phyloP scores from a whole-genome alignment of 257 asterid genomes.

The Nicotiana noctiflora region DNA sequence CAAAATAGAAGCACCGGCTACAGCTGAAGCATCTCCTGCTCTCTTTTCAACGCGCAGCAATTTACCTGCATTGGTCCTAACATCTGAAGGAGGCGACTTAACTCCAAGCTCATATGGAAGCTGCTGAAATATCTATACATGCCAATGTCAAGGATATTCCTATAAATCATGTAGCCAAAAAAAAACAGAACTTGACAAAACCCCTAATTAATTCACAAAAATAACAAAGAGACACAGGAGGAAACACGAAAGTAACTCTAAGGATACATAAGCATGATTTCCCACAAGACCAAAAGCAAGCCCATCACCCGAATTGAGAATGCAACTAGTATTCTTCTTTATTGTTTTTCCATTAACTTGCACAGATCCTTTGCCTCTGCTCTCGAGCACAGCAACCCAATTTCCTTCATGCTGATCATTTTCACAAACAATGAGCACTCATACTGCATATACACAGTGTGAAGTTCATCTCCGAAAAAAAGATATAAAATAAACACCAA shows the following conservation, averaged over 20 bases:
- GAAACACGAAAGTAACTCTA: not conserved
- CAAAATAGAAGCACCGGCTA: conserved; percentile 84
- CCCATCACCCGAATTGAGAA: conserved; percentile 85
- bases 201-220: not conserved
- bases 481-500: not conserved
- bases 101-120: conserved; percentile 47
- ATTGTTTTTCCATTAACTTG: conserved; percentile 71
- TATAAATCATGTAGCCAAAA: not conserved
- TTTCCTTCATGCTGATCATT: conserved; percentile 57
- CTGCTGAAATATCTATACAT: conserved; percentile 64
- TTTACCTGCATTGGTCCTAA: conserved; percentile 51
- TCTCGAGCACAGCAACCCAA: conserved; percentile 67
- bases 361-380: conserved; percentile 68
- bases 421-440: conserved; percentile 22
- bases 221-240: not conserved
- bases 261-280: conserved; percentile 85
- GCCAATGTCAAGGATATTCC: conserved; percentile 37
- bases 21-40: conserved; percentile 84
- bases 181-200: not conserved
- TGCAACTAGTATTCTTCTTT: conserved; percentile 41
- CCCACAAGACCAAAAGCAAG: conserved; percentile 67
- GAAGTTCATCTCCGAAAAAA: conserved; percentile 18
- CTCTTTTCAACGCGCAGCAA: conserved; percentile 49
- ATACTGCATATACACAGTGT: conserved; percentile 15
- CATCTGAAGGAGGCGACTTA: conserved; percentile 66